phyloP scores from a whole-genome alignment of 2,329 filamentous ascomycete species.

The Epichloe uncinata region DNA sequence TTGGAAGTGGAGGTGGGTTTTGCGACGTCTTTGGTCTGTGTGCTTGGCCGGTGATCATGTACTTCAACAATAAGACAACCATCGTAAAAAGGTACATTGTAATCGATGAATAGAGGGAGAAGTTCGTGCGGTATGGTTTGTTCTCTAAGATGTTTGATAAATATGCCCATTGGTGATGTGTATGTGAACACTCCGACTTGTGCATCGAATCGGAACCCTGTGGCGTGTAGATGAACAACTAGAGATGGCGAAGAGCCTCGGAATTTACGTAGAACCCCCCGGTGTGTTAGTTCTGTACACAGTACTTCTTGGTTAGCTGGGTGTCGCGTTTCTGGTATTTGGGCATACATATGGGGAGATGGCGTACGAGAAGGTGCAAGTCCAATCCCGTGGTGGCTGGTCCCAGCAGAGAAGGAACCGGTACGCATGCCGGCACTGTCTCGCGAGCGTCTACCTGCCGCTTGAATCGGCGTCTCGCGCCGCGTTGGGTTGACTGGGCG shows the following conservation, averaged over 20 bases:
- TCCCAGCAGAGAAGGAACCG: constrained; percentile 33
- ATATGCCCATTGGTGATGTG: constrained; percentile 76
- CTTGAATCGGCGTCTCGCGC: constrained; percentile 38
- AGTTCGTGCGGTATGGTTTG: constrained; percentile 84
- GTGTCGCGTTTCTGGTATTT: not conserved
- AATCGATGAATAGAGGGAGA: constrained; percentile 59
- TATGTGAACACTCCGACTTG: constrained; percentile 90
- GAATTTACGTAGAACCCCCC: constrained; percentile 76
- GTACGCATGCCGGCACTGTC: constrained; percentile 37
- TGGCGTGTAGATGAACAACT: constrained; percentile 71
- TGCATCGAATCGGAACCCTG: constrained; percentile 82
- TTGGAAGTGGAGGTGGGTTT: constrained; percentile 37
- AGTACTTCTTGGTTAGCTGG: not conserved
- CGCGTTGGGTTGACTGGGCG: constrained; percentile 44
- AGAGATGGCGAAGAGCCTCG: constrained; percentile 65
- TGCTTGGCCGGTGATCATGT: constrained; percentile 67
- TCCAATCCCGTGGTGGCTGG: constrained; percentile 23
- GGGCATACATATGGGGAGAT: not conserved
- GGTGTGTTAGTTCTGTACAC: constrained; percentile 51
- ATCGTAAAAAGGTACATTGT: constrained; percentile 82
- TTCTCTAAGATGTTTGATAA: constrained; percentile 61
- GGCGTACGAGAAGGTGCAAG: constrained; percentile 39
- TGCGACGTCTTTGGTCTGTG: constrained; percentile 45
- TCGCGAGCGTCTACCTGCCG: constrained; percentile 33
- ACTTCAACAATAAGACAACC: constrained; percentile 89